Evolutionary conservation across 1,139 yeast species (phyloP), one percentile per base, ranked within the genome.

Genomic region (Yamadazyma oceani): DNA sequence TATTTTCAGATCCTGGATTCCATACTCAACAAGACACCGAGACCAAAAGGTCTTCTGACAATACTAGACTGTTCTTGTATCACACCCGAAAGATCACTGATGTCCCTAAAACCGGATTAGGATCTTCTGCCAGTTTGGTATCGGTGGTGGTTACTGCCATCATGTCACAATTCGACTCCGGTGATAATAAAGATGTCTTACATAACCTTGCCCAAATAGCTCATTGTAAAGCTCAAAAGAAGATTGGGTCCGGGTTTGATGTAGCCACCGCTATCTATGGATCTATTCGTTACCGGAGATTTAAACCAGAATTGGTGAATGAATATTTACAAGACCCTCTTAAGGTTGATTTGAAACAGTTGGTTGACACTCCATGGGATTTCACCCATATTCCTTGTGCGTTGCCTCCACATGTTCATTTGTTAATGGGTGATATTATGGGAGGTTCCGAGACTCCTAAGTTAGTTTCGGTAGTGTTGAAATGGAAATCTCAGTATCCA

Each of bases 381-480:
- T 75, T 83, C 50, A 60, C 55, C 12, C 75, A 71, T 40, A 65
- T 64, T 8, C 69, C 73, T 17, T 78, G 89, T 39, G 59, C 73
- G 2, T 64, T 92, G 39, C 97, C 97, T 0, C 71, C 73, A 1
- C 77, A 81, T 1, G 62, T 89, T 19, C 71, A 77, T 36, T 58
- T 94, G 34, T 58, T 92, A 6, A 87, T 92, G 96, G 98, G 98
- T 5, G 98, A 94, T 60, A 86, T 92, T 14, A 69, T 78, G 24
- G 92, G 88, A 11, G 98, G 98, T 0, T 86, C 96, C 0, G 95
- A 89, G 53, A 92, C 98, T 0, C 97, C 97, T 0, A 85, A 85
- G 49, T 69, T 92, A 57, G 97, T 92, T 0, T 70, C 85, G 2
- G 78, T 77, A 48, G 94, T 92, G 2, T 68, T 82, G 39, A 57